Evolutionary conservation across 768 basidiomycete species (phyloP).

Genomic region (Plicaturopsis crispa): DNA sequence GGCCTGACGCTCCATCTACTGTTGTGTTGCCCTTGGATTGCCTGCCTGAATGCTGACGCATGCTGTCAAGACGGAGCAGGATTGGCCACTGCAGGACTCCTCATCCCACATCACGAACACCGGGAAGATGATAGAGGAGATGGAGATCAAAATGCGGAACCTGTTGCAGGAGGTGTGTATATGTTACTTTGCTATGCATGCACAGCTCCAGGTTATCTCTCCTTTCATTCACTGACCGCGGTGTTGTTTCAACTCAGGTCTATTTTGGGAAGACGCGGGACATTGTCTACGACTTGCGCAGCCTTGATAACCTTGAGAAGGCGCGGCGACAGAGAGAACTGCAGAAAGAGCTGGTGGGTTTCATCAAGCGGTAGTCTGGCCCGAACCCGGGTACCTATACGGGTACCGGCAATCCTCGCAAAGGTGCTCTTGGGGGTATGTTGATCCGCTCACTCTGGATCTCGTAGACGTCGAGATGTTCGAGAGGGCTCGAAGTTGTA

Average conservation of each 20-base stretch:
- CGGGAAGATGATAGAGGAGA: conserved; percentile 96
- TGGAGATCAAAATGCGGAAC: conserved; percentile 99
- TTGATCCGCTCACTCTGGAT: too few species aligned
- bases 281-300: conserved; percentile 87
- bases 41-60: conserved; percentile 6
- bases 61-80: conserved; percentile 91
- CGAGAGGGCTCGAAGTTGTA: background rate
- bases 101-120: conserved; percentile 88
- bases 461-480: too few species aligned
- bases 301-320: conserved; percentile 78
- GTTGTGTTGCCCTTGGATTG: background rate
- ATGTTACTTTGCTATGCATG: background rate
- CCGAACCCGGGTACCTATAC: conserved; percentile 8
- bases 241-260: conserved; percentile 37
- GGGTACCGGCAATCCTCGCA: too few species aligned
- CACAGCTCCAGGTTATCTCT: conserved; percentile 1
- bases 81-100: conserved; percentile 71
- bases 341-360: conserved; percentile 85
- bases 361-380: conserved; percentile 71
- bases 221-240: background rate
- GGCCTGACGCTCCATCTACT: conserved; percentile 2
- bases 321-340: conserved; percentile 75
- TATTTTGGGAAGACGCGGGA: conserved; percentile 98
- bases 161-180: conserved; percentile 73
- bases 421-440: background rate